A percentile compares a stretch with the other conserved stretches of the same genome.
Evolutionary conservation across 1,284 basidiomycete species (phyloP).

Genomic region (Ustilago cynodontis): DNA sequence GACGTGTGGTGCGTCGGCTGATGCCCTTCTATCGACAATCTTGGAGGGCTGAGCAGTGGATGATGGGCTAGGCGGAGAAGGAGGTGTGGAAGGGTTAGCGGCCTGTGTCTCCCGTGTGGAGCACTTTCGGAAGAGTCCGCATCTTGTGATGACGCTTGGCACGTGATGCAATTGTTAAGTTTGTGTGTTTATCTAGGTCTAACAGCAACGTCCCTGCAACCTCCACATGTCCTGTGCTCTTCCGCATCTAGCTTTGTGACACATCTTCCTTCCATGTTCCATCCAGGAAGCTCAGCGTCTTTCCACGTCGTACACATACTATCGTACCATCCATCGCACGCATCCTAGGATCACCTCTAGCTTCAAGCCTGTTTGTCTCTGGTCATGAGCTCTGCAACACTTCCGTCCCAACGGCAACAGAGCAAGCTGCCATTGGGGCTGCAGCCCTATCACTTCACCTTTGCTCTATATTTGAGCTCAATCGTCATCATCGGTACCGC

Average conservation of each 20-base stretch:
- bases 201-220: background rate
- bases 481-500: conserved; percentile 74
- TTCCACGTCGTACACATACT: background rate
- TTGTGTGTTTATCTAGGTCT: background rate
- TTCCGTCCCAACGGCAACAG: conserved; percentile 16
- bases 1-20: background rate
- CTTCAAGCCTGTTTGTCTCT: background rate
- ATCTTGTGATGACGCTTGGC: conserved; percentile 3
- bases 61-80: background rate
- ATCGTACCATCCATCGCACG: background rate
- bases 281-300: background rate
- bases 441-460: conserved; percentile 48
- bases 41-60: background rate
- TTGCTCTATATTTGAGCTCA: conserved; percentile 66
- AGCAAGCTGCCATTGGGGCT: conserved; percentile 35
- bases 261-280: background rate
- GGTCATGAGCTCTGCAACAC: conserved; percentile 17
- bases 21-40: background rate
- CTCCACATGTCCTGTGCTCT: conserved; percentile 2
- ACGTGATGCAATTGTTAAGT: background rate
- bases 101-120: conserved; percentile 4
- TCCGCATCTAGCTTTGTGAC: conserved; percentile 4
- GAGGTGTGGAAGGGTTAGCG: no score
- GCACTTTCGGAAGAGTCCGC: conserved; percentile 6
- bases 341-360: background rate